Evolutionary conservation across 345 rosid genomes (phyloP), one percentile per base, ranked within the genome.

Genomic region (Populus davidiana): DNA sequence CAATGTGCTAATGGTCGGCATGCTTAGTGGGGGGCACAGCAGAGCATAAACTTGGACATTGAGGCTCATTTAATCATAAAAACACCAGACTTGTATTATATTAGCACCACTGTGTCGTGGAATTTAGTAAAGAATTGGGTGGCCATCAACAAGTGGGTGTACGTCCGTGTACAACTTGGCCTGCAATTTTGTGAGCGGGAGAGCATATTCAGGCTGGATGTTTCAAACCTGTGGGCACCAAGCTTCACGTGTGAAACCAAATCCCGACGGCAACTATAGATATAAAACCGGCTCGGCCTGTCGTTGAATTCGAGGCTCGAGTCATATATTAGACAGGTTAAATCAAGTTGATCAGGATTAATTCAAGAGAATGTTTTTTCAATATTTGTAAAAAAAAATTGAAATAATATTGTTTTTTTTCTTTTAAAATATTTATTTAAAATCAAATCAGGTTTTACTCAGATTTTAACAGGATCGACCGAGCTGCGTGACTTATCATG

Each of bases 381-480:
- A 41, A 10, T 41, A 2, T 41, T 10, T 41, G 1, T 41, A 2
- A 41, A 12, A 41, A 12, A 41, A 10, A 10, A 33, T 33, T 33
- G 0, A 33, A 33, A 33, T 1, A 33, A 33, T 4, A 0, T 4
- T 4, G 0, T 33, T 33, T 33, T 33, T 4, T 33, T 2, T 31
- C 0, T 31, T 4, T 4, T 2, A 41, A 41, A 41, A 41, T 41
- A 41, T 41, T 41, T 41, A 39, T 41, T 33, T 33, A 4, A 33
- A 33, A 33, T 33, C 5, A 33, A 33, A 33, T 5, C 5, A 4
- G 36, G 0, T 33, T 33, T 33, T 31, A 31, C 0, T 31, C 4
- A 4, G 33, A 31, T 2, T 31, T 31, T 33, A 0, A 33, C 1
- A 4, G 36, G 0, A 33, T 4, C 5, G 0, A 33, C 0, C 1